phyloP scores from a whole-genome alignment of 2,329 filamentous ascomycete species.

The Aspergillus sp. region DNA sequence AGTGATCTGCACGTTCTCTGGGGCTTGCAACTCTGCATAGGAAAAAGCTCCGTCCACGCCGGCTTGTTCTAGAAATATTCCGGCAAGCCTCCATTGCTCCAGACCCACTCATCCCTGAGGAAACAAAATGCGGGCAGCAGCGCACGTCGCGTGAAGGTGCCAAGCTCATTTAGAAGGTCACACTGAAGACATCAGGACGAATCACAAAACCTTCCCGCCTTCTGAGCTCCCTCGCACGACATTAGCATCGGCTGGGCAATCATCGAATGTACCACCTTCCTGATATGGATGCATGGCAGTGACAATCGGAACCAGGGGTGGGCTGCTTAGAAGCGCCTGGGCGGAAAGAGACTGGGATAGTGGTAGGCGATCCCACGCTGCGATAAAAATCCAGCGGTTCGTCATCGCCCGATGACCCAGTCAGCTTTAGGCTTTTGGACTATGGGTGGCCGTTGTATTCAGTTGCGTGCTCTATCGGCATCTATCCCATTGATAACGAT shows the following conservation, averaged over 20 bases:
- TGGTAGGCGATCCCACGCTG: background rate
- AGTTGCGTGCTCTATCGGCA: constrained; percentile 16
- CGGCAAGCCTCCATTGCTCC: constrained; percentile 1
- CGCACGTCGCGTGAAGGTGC: constrained; percentile 22
- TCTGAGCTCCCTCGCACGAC: constrained; percentile 17
- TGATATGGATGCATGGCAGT: constrained; percentile 11
- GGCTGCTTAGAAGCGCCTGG: constrained; percentile 10
- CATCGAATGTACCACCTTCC: constrained; percentile 22
- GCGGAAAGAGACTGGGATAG: constrained; percentile 3
- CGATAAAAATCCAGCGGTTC: constrained; percentile 6
- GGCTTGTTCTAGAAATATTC: constrained; percentile 20
- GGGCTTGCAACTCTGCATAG: constrained; percentile 15
- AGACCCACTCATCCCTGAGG: constrained; percentile 12
- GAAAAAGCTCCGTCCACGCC: constrained; percentile 10
- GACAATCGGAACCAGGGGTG: constrained; percentile 6
- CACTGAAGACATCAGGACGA: constrained; percentile 17
- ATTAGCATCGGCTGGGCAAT: constrained; percentile 10
- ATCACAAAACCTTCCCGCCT: constrained; percentile 15
- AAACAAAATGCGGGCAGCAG: constrained; percentile 11
- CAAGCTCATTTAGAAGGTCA: constrained; percentile 19
- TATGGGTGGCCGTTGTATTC: constrained; percentile 1
- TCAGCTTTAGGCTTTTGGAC: constrained; percentile 1
- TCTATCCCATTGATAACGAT: constrained; percentile 17
- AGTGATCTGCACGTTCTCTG: constrained; percentile 12
- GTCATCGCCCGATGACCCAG: constrained; percentile 14